Conservation (phyloP, 1,284 basidiomycete species). For the Ustilago cynodontis region DNA sequence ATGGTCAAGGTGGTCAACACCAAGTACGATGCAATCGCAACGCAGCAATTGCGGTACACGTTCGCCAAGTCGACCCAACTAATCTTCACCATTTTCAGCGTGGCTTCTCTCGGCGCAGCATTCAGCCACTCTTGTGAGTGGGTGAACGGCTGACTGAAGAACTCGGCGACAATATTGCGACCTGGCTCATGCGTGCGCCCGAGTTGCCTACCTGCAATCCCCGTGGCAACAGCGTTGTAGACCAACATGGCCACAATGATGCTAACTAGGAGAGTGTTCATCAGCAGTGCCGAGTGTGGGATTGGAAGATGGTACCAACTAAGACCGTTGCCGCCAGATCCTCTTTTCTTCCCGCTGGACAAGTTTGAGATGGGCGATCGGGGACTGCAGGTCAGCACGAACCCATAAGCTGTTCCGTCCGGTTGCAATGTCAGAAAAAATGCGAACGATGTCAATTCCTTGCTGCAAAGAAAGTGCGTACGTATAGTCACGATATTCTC, state of each 20-base stretch:
- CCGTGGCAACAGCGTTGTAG: conserved; percentile 5
- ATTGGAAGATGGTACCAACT: conserved; percentile 25
- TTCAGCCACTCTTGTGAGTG: conserved; percentile 19
- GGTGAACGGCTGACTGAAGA: not conserved
- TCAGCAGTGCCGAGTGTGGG: conserved; percentile 24
- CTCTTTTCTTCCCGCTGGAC: not conserved
- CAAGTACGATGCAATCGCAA: conserved; percentile 13
- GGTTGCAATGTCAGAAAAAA: not conserved
- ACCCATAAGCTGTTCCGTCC: conserved; percentile 12
- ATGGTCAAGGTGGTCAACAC: not conserved
- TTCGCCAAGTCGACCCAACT: conserved; percentile 1
- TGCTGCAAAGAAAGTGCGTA: not conserved
- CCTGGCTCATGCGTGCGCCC: not conserved
- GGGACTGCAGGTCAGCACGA: conserved; percentile 34
- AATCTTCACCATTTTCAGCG: not conserved
- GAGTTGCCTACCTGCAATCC: not conserved
- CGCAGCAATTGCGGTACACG: conserved; percentile 19
- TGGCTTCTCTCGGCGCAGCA: conserved; percentile 3
- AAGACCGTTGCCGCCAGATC: not conserved
- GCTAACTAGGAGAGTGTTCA: conserved; percentile 23
- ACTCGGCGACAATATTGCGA: not conserved
- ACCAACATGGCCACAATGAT: conserved; percentile 11
- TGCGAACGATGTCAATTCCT: not conserved
- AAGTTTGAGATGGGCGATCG: conserved; percentile 25
- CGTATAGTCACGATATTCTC: not conserved